Evolutionary conservation across 306 rosid species (phyloP), one percentile per base, ranked within the genome.

Genomic region (Begonia masoniana): DNA sequence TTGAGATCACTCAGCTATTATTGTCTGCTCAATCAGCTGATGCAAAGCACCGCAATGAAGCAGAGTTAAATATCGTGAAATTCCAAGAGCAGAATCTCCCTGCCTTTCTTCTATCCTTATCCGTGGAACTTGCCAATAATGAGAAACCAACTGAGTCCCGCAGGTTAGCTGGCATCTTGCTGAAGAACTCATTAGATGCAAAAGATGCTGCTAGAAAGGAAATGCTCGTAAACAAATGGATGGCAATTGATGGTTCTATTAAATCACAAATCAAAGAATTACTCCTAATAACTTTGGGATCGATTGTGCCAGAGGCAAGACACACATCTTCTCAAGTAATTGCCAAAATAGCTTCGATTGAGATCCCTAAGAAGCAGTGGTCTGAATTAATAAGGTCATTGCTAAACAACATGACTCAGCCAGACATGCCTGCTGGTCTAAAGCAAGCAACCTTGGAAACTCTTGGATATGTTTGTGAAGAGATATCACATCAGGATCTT

Each of bases 11-110:
- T 51, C 69, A 58, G 58, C 55, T 58, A 55, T 56, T 69, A 31
- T 53, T 69, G 69, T 58, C 74, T 48, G 74, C 74, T 58, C 74
- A 69, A 50, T 63, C 74, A 24, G 65, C 74, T 10, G 74, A 69
- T 63, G 65, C 65, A 26, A 64, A 52, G 42, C 42, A 62, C 21
- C 74, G 74, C 16, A 69, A 61, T 42, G 69, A 63, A 24, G 74
- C 74, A 11, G 74, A 69, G 65, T 31, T 65, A 55, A 43, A 43
- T 48, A 61, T 69, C 45, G 55, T 55, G 58, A 64, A 64, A n/a
- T 69, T 69, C 47, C 69, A 69, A 54, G 69, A 63, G 74, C 74
- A 69, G 48, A 69, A 69, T 15, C 54, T 59, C 48, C 65, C 74
- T 53, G 56, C 45, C 12, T 69, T 63, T 54, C 69, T 69, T 58